Evolutionary conservation across 2,329 filamentous ascomycete species (phyloP).

Genomic region (Pestalotiopsis sp.): DNA sequence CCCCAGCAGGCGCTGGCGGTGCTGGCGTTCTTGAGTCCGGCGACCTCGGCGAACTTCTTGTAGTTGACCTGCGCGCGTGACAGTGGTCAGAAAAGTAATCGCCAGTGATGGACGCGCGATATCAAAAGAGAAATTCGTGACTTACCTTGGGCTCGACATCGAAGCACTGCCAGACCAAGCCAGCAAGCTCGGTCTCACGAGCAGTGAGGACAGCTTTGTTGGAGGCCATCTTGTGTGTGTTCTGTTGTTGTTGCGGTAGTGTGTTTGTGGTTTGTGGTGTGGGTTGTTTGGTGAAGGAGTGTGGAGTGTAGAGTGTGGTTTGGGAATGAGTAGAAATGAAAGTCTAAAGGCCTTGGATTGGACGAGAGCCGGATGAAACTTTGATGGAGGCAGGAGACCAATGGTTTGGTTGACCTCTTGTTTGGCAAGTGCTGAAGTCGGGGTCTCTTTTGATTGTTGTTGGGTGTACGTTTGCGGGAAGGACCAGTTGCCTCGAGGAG

Average conservation of each 20-base stretch:
- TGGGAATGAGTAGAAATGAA: background rate
- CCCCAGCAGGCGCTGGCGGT: slow-evolving; percentile 6
- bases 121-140: background rate
- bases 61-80: slow-evolving; percentile 1
- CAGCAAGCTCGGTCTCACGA: slow-evolving; percentile 11
- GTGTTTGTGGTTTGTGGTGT: background rate
- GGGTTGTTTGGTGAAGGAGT: background rate
- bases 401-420: too few relatives aligned
- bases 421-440: too few relatives aligned
- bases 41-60: background rate
- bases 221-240: background rate
- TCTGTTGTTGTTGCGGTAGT: background rate
- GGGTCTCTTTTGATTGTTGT: too few relatives aligned
- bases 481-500: too few relatives aligned
- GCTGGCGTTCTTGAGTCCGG: background rate
- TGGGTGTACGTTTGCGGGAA: too few relatives aligned
- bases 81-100: background rate
- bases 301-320: background rate
- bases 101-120: background rate
- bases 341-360: background rate
- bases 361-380: too few relatives aligned
- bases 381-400: too few relatives aligned
- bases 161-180: slow-evolving; percentile 12
- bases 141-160: slow-evolving; percentile 13
- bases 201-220: slow-evolving; percentile 4